A percentile compares a stretch with the other conserved stretches of the same genome.
Evolutionary conservation across 2,329 filamentous ascomycete species (phyloP).

Genomic region (Stagonosporopsis rhizophila): DNA sequence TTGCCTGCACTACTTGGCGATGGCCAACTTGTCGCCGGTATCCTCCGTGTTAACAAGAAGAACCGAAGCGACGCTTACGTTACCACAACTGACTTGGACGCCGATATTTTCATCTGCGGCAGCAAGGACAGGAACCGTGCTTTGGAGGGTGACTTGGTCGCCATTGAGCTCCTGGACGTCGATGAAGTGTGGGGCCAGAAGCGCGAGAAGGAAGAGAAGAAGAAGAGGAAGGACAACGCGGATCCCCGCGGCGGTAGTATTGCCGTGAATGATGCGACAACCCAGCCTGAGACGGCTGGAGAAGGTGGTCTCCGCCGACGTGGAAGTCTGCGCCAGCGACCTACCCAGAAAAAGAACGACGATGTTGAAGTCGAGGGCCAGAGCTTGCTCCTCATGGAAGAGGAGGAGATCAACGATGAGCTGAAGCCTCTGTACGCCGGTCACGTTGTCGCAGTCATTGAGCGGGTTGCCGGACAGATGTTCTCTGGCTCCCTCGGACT

Average conservation of each 20-base stretch:
- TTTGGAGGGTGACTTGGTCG: constrained; percentile 93
- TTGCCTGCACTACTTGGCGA: constrained; percentile 88
- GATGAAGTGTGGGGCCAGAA: constrained; percentile 99
- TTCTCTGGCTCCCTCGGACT: constrained; percentile 96
- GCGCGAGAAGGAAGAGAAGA: constrained; percentile 99
- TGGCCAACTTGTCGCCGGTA: constrained; percentile 93
- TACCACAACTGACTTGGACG: constrained; percentile 91
- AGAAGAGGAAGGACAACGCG: constrained; percentile 98
- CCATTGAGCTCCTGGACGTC: constrained; percentile 93
- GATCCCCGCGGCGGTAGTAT: constrained; percentile 84
- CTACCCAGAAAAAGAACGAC: constrained; percentile 99
- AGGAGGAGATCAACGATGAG: constrained; percentile 98
- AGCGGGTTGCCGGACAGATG: constrained; percentile 97
- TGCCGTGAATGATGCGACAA: constrained; percentile 68
- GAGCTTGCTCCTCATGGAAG: constrained; percentile 93
- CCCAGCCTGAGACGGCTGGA: constrained; percentile 63
- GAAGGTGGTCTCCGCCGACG: constrained; percentile 91
- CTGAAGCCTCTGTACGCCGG: constrained; percentile 97
- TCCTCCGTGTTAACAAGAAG: constrained; percentile 99
- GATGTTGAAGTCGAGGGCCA: constrained; percentile 99
- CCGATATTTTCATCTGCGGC: constrained; percentile 98
- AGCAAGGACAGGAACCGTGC: constrained; percentile 99
- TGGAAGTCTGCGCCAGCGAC: constrained; percentile 93
- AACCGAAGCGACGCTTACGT: constrained; percentile 99
- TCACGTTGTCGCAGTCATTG: constrained; percentile 95